phyloP scores from a whole-genome alignment of 2,329 filamentous ascomycete species.

The Trichoderma asperellum region DNA sequence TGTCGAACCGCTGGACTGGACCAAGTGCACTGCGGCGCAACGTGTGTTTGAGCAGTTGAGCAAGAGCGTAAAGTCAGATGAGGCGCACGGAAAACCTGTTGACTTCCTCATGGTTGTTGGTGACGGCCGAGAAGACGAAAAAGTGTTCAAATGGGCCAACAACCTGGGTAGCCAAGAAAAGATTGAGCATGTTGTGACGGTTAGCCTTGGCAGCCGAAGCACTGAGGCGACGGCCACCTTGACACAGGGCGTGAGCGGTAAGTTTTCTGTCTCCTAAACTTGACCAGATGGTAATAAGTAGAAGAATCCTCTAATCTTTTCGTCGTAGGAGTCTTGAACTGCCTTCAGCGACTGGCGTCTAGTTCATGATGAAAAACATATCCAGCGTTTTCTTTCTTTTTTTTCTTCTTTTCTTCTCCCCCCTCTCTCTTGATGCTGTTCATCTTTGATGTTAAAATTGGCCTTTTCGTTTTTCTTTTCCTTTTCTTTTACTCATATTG shows the following conservation, averaged over 20 bases:
- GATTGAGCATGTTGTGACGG: slow-evolving; percentile 75
- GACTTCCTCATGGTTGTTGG: slow-evolving; percentile 91
- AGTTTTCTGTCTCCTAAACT: slow-evolving; percentile 40
- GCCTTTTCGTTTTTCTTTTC: not conserved
- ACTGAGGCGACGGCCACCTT: slow-evolving; percentile 85
- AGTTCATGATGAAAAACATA: slow-evolving; percentile 30
- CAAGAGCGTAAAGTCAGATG: slow-evolving; percentile 40
- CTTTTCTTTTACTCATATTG: not conserved
- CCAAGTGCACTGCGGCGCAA: slow-evolving; percentile 81
- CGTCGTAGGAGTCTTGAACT: slow-evolving; percentile 46
- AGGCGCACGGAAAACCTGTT: slow-evolving; percentile 50
- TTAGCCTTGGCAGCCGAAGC: slow-evolving; percentile 83
- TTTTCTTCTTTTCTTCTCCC: not conserved
- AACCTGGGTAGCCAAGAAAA: slow-evolving; percentile 62
- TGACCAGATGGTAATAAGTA: not conserved
- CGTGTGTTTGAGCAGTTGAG: slow-evolving; percentile 68
- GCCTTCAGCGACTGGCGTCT: slow-evolving; percentile 48
- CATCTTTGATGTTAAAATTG: not conserved
- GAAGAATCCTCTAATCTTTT: slow-evolving; percentile 12
- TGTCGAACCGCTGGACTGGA: slow-evolving; percentile 84
- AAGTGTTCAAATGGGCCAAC: slow-evolving; percentile 94
- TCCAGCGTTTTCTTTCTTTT: not conserved
- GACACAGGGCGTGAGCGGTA: slow-evolving; percentile 90
- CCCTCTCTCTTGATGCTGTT: not conserved
- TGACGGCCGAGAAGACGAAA: slow-evolving; percentile 90